A percentile compares a stretch with the other conserved stretches of the same genome.
Evolutionary conservation across 306 rosid species (phyloP).

Genomic region (Hylodesmum podocarpum): DNA sequence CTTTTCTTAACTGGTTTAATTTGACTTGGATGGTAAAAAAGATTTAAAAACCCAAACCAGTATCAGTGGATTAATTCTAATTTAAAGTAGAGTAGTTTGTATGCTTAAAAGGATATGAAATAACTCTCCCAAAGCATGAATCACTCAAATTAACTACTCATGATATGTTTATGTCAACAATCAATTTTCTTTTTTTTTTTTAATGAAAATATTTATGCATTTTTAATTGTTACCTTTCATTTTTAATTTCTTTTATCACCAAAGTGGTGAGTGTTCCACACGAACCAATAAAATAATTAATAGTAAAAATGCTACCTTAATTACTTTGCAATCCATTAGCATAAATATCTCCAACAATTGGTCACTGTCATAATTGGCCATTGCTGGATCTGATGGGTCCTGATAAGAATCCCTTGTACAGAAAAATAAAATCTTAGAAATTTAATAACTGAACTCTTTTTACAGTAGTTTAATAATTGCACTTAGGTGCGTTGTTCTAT

Average conservation of each 20-base stretch:
- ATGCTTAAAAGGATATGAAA: too few species aligned
- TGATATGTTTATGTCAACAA: background rate
- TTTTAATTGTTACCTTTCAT: background rate
- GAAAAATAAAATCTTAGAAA: background rate
- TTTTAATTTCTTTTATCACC: background rate
- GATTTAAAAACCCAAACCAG: too few species aligned
- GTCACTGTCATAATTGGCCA: conserved; percentile 1
- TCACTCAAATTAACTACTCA: too few species aligned
- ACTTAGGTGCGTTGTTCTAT: background rate
- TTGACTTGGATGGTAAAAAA: too few species aligned
- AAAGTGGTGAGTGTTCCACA: background rate
- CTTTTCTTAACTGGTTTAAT: too few species aligned
- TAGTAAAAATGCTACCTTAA: background rate
- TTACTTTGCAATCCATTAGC: background rate
- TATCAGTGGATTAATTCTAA: too few species aligned
- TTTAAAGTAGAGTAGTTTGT: too few species aligned
- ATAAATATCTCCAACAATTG: background rate
- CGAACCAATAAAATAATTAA: background rate
- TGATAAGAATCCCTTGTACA: background rate
- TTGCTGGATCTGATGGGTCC: background rate
- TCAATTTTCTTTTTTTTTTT: background rate
- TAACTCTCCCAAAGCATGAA: too few species aligned
- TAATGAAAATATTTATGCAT: background rate
- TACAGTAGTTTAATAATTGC: background rate
- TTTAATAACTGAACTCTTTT: background rate